Conservation (phyloP, 208 protist genomes). For the Trypanosoma conorhini region DNA sequence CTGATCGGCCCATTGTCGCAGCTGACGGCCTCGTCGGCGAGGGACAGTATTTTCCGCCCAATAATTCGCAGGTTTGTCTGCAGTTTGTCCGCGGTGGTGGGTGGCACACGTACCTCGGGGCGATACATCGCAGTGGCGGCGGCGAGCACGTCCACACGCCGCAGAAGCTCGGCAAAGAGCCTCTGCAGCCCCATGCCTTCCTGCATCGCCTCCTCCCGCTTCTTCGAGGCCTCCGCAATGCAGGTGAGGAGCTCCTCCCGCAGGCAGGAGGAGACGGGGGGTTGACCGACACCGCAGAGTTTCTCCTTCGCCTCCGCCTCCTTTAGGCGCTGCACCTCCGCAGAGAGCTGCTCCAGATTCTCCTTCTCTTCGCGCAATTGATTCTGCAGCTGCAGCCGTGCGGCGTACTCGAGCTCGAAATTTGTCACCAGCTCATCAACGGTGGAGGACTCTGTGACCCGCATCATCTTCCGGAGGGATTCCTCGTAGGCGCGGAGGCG, state of each 20-base stretch:
- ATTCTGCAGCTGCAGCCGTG: constrained; percentile 66
- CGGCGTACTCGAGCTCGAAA: constrained; percentile 58
- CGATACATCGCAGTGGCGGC: constrained; percentile 36
- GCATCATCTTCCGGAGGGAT: constrained; percentile 90
- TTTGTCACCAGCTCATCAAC: constrained; percentile 41
- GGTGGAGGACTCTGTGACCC: constrained; percentile 64
- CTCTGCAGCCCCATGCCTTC: constrained; percentile 27
- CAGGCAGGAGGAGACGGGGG: constrained; percentile 32
- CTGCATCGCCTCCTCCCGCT: constrained; percentile 25
- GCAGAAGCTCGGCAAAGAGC: constrained; percentile 36
- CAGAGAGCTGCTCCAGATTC: constrained; percentile 32
- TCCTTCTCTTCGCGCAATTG: constrained; percentile 34
- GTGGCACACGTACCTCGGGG: constrained; percentile 39
- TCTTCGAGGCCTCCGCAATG: constrained; percentile 34
- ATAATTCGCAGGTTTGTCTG: constrained; percentile 45
- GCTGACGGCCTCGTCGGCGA: constrained; percentile 53
- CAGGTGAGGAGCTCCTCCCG: constrained; percentile 44
- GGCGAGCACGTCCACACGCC: constrained; percentile 38
- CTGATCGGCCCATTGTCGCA: background rate
- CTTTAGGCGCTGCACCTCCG: constrained; percentile 12
- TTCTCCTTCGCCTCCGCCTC: constrained; percentile 8
- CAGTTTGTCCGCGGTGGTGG: constrained; percentile 26
- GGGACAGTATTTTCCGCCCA: constrained; percentile 46
- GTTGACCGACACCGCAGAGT: constrained; percentile 6
- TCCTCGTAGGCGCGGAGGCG: constrained; percentile 79